Base-by-base conservation (phyloP, 192 early-diverging fungal genomes). In the Rhizophagus clarus region DNA sequence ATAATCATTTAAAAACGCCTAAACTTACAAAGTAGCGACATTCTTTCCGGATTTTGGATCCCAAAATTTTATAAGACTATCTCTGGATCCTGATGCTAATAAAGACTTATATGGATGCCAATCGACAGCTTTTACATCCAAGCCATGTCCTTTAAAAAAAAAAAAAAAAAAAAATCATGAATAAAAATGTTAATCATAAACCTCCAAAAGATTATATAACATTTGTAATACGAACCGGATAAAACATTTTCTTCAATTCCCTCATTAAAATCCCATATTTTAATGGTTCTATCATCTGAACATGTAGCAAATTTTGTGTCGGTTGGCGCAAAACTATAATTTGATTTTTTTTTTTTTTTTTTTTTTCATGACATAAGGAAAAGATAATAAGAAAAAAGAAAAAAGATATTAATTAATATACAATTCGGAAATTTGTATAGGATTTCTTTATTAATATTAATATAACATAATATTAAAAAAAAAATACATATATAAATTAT, bases 91-190 rank as follows among this genome's bases (percentile, higher is more conserved):
- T 17, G 96, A 97, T 32, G 96, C 97, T 0, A 99, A 86, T 70
- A 99, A 84, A 4, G 94, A 96, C 83, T 97, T 93, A 79, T 91
- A 89, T 37, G 98, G 97, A 83, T 99, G 97, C 98, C 98, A 99
- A 81, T 97, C 97, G 8, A 98, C 89, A 81, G 96, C 94, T 79
- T 96, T 96, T 8, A 99, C 97, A 87, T 97, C 97, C 95, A 96
- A 97, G 61, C 94, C 96, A 85, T 99, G 98, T 0, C 98, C 93
- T 87, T 63, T 61, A 7, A 60, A 17, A 42, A 42, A 26, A 56
- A 28, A 15, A 40, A 51, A 61, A 8, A 8, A 70, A 9, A 37
- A 22, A 34, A 22, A 24, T 37, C 26, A 15, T 11, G n/a, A 34
- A n/a, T n/a, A n/a, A n/a, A n/a, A 40, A 5, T 5, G 6, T 0